Conservation (phyloP, 306 rosid species). For the Quercus wislizeni region DNA sequence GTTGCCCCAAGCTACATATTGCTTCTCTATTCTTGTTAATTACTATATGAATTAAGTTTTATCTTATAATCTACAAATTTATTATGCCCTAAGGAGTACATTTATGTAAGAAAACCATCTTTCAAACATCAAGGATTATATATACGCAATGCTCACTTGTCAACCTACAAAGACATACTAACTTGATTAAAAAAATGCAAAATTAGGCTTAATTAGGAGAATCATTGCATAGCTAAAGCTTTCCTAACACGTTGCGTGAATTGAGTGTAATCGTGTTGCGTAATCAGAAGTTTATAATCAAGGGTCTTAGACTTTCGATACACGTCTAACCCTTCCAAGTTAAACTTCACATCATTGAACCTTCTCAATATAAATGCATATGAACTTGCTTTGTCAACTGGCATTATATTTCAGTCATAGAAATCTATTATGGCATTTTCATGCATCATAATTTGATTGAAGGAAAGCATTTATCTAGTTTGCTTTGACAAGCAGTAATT, state of each 20-base stretch:
- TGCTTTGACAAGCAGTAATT: constrained; percentile 41
- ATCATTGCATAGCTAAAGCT: constrained; percentile 22
- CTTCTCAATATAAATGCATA: constrained; percentile 16
- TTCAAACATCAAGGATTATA: neutral
- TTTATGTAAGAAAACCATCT: constrained; percentile 6
- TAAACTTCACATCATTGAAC: constrained; percentile 22
- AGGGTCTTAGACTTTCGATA: constrained; percentile 22
- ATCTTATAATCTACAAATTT: neutral
- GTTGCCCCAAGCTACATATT: constrained; percentile 5
- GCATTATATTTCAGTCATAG: constrained; percentile 17
- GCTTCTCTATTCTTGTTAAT: neutral
- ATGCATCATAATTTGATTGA: constrained; percentile 29
- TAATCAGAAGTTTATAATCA: constrained; percentile 29
- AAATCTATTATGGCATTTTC: constrained; percentile 25
- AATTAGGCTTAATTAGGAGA: constrained; percentile 6
- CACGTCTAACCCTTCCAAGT: constrained; percentile 22
- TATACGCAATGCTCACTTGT: neutral
- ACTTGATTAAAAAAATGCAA: neutral
- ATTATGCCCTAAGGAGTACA: neutral
- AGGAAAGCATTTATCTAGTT: constrained; percentile 25
- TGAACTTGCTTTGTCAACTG: constrained; percentile 23
- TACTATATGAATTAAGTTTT: neutral
- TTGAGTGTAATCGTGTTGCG: constrained; percentile 21
- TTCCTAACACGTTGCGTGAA: constrained; percentile 21
- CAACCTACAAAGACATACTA: neutral